phyloP scores from a whole-genome alignment of 208 protist species.

The Crithidia sp. region DNA sequence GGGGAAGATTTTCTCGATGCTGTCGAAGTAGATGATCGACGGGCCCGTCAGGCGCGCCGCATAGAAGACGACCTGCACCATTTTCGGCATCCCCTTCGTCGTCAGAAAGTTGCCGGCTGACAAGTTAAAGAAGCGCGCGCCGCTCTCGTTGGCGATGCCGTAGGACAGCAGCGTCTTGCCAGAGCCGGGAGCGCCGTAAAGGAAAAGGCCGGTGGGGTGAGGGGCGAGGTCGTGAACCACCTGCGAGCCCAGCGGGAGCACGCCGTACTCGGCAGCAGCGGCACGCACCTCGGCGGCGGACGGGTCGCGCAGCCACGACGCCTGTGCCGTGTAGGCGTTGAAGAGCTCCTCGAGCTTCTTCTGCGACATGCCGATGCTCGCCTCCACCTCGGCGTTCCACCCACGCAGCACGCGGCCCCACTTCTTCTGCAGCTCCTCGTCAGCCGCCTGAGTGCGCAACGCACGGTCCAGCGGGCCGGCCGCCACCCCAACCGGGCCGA shows the following conservation, averaged over 20 bases:
- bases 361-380: constrained; percentile 75
- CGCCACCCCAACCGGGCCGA: constrained; percentile 71
- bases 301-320: constrained; percentile 73
- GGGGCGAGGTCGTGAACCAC: constrained; percentile 89
- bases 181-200: constrained; percentile 87
- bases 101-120: constrained; percentile 85
- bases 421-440: constrained; percentile 88
- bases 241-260: constrained; percentile 92
- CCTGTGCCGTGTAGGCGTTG: constrained; percentile 61
- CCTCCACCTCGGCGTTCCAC: constrained; percentile 81
- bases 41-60: constrained; percentile 88
- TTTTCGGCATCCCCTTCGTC: constrained; percentile 70
- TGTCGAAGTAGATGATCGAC: constrained; percentile 94
- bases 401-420: constrained; percentile 83
- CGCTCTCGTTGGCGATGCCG: constrained; percentile 86
- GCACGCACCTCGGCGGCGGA: constrained; percentile 83
- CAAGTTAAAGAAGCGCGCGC: constrained; percentile 93
- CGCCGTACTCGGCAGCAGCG: constrained; percentile 75
- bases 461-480: constrained; percentile 55
- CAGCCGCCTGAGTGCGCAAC: constrained; percentile 41
- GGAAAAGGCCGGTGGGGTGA: constrained; percentile 61
- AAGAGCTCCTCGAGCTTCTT: constrained; percentile 82
- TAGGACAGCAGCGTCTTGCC: constrained; percentile 93
- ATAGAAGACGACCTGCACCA: constrained; percentile 92
- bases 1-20: constrained; percentile 89